Evolutionary conservation across 164 flowering plant species (phyloP).

Genomic region (Vitis amurensis): DNA sequence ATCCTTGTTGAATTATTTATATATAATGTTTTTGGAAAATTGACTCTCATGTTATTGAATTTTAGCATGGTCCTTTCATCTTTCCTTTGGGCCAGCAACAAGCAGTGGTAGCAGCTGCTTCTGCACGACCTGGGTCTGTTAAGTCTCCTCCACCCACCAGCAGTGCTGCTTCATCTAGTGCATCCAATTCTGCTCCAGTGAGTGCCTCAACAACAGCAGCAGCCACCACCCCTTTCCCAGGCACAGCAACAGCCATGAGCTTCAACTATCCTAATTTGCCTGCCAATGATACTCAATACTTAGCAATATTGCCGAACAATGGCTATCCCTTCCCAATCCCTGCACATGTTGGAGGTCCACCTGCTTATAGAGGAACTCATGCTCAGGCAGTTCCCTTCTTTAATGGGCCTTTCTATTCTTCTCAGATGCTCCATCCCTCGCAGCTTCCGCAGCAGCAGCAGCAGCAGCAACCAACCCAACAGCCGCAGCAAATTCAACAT

Average conservation of each 20-base stretch:
- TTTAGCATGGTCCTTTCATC: constrained; percentile 79
- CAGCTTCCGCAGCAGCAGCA: constrained; percentile 66
- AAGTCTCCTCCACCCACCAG: constrained; percentile 39
- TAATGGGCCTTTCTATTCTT: constrained; percentile 77
- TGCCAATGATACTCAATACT: constrained; percentile 77
- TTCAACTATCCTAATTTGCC: constrained; percentile 71
- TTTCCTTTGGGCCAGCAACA: constrained; percentile 88
- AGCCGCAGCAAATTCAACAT: constrained; percentile 48
- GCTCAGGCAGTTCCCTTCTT: constrained; percentile 74
- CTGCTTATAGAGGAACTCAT: constrained; percentile 69
- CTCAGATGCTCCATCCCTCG: constrained; percentile 91
- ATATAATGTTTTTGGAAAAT: background rate
- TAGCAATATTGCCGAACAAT: constrained; percentile 80
- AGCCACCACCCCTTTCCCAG: constrained; percentile 6
- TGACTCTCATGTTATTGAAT: constrained; percentile 2
- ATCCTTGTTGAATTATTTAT: background rate
- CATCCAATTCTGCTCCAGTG: constrained; percentile 38
- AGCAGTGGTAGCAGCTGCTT: constrained; percentile 52
- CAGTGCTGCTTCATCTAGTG: constrained; percentile 29
- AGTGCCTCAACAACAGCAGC: constrained; percentile 39
- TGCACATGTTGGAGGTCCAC: constrained; percentile 69
- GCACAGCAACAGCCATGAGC: constrained; percentile 59
- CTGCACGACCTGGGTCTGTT: constrained; percentile 46
- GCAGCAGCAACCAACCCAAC: constrained; percentile 31
- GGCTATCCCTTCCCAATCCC: constrained; percentile 81